A percentile compares a stretch with the other conserved stretches of the same genome.
Conservation (phyloP, 768 basidiomycete species). For the Russula dissimulans region DNA sequence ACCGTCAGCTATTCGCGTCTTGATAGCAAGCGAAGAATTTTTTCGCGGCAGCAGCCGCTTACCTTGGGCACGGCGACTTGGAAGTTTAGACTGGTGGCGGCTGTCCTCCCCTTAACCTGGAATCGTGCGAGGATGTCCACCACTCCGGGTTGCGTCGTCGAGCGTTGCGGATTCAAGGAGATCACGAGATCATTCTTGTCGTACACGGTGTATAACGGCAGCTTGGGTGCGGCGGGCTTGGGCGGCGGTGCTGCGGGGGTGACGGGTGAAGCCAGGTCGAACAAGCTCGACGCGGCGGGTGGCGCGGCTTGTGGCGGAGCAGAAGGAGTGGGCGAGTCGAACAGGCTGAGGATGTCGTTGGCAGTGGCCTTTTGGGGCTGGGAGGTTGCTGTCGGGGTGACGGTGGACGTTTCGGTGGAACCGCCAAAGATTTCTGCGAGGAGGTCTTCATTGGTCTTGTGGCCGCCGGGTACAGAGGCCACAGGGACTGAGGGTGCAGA, state of each 20-base stretch:
- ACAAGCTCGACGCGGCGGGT: conserved; percentile 7
- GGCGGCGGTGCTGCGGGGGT: conserved; percentile 24
- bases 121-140: conserved; percentile 89
- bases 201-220: conserved; percentile 77
- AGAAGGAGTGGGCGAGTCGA: conserved; percentile 41
- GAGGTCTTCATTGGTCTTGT: conserved; percentile 71
- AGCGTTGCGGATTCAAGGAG: conserved; percentile 81
- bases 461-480: conserved; percentile 32
- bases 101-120: conserved; percentile 47
- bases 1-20: not conserved
- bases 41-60: conserved; percentile 6
- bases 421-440: conserved; percentile 89
- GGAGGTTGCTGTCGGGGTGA: conserved; percentile 28
- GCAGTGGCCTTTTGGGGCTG: conserved; percentile 47
- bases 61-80: conserved; percentile 98
- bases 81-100: conserved; percentile 68
- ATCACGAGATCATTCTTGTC: conserved; percentile 87
- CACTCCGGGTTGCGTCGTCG: conserved; percentile 71
- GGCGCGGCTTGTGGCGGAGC: conserved; percentile 29
- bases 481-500: conserved; percentile 30
- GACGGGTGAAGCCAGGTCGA: conserved; percentile 20
- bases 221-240: conserved; percentile 38
- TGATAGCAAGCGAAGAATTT: not conserved
- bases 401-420: conserved; percentile 28
- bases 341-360: conserved; percentile 88